Evolutionary conservation across 176 grass and related monocot genomes (phyloP), one percentile per base, ranked within the genome.

Genomic region (Carex pumila): DNA sequence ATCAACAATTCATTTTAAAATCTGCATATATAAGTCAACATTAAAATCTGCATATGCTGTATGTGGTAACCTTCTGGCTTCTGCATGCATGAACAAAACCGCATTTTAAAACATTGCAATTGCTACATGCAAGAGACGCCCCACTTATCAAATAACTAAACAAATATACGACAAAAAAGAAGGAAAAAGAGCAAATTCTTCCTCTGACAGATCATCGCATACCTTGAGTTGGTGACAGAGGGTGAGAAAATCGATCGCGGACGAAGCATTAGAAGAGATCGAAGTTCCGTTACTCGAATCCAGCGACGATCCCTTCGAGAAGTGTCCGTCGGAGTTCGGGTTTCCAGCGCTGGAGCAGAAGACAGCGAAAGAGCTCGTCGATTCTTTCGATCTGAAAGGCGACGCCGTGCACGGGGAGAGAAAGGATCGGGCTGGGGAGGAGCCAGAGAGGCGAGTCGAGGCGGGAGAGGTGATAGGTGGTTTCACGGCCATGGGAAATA

Each of bases 171-270:
- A 66, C 34, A 5, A 67, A 14, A 12, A 30, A 53, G 2, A 25
- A 58, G 21, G 1, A 2, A 54, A 22, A 34, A 55, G 4, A 39
- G 45, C 6, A 60, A 84, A 85, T 13, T 61, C 45, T 7, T 18
- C 22, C 4, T 58, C 3, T 5, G 7, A 72, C 22, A 65, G 10
- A 65, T 61, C 4, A 29, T n/a, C n/a, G 2, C 22, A 43, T 82
- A 98, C 96, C 92, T 98, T 98, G 78, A 98, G 96, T 65, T 86
- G 81, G 85, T 92, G 93, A 65, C 96, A 98, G 30, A 98, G 89
- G 6, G 93, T 91, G 86, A 98, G 91, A 85, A 98, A 98, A 89
- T 95, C 91, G 83, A 98, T 93, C 79, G 88, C 91, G 4, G 95
- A 95, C 76, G 92, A 80, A 72, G 85, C 85, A 6, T 92, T 72